A percentile compares a stretch with the other conserved stretches of the same genome.
phyloP scores from a whole-genome alignment of 306 rosid genomes.

The Luffa acutangula region DNA sequence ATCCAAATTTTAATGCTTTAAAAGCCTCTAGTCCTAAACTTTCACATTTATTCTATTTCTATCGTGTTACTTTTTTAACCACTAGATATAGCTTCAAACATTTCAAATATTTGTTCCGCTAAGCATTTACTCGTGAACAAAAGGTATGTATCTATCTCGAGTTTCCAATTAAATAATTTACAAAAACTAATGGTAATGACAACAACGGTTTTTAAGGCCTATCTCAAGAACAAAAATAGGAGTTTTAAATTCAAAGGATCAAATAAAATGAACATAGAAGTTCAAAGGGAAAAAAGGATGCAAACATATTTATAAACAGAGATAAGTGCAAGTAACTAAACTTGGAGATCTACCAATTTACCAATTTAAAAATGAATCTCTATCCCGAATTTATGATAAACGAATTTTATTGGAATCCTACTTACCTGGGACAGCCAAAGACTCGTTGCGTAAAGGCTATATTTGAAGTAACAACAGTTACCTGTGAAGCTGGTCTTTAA shows the following conservation, averaged over 20 bases:
- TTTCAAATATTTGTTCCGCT: neutral
- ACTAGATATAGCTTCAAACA: neutral
- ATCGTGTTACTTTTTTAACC: neutral
- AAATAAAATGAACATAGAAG: neutral
- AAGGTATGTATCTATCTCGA: neutral
- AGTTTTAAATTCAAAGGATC: neutral
- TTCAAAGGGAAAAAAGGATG: neutral
- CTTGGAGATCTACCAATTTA: neutral
- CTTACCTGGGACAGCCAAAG: neutral
- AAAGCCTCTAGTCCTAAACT: too few relatives aligned
- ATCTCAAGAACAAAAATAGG: neutral
- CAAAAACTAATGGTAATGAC: neutral
- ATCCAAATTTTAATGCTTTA: neutral
- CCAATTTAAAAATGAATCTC: neutral
- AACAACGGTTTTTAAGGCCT: neutral
- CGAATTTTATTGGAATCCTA: neutral
- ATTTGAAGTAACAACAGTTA: neutral
- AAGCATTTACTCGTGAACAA: neutral
- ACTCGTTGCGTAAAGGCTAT: neutral
- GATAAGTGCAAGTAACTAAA: neutral
- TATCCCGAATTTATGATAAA: neutral
- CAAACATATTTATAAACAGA: neutral
- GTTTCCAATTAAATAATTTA: neutral
- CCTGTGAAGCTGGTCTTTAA: slow-evolving; percentile 92
- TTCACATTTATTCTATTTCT: neutral